phyloP scores from a whole-genome alignment of 2,329 filamentous ascomycete genomes.

The Penicillium frequentans region DNA sequence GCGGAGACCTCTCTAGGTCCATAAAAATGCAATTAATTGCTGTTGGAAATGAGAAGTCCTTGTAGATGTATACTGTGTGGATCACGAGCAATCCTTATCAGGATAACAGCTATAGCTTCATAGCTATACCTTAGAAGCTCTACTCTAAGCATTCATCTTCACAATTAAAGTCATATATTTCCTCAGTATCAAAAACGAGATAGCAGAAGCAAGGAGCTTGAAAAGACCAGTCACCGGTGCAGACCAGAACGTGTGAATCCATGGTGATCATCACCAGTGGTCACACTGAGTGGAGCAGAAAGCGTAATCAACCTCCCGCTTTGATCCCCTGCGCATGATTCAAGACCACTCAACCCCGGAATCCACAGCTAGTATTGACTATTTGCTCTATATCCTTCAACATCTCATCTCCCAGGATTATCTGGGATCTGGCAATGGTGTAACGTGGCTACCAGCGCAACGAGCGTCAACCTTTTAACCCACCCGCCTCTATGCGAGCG shows the following conservation, averaged over 20 bases:
- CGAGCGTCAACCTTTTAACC: slow-evolving; percentile 24
- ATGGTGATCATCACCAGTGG: neutral
- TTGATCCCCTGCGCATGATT: slow-evolving; percentile 10
- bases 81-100: neutral
- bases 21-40: neutral
- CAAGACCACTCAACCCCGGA: neutral
- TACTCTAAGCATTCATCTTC: neutral
- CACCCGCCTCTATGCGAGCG: slow-evolving; percentile 65
- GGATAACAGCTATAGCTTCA: neutral
- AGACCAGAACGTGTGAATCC: neutral
- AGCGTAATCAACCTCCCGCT: slow-evolving; percentile 20
- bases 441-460: slow-evolving; percentile 29
- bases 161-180: neutral
- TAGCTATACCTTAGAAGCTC: neutral
- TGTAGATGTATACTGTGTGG: neutral
- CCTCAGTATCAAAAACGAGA: neutral
- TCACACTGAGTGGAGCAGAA: slow-evolving; percentile 17
- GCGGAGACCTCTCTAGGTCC: neutral
- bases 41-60: neutral
- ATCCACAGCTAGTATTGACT: neutral
- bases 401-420: neutral
- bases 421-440: slow-evolving; percentile 33
- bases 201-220: neutral
- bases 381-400: neutral
- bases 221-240: neutral